Base-by-base conservation (phyloP, 1,139 yeast genomes). In the Pichia sp. region DNA sequence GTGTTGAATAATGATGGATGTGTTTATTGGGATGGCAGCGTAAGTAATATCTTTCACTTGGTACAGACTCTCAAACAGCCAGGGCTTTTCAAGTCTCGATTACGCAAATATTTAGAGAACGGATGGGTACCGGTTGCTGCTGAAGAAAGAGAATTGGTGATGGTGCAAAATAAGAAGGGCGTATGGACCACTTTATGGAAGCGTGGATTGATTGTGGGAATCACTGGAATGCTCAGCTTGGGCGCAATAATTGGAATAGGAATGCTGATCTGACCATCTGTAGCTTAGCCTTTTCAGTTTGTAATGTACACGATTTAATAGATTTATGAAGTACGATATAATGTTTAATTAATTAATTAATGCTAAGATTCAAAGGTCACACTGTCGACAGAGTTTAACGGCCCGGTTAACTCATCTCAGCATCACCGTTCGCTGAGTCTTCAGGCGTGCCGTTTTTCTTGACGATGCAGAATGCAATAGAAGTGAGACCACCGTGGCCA, bases 401-500 rank as follows among this genome's bases (percentile, higher is more conserved):
- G n/a, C n/a, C n/a, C n/a, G n/a, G n/a, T 33, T 21, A 34, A 14
- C 34, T 18, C 44, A 45, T 42, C 30, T 38, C 33, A 10, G 18
- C 19, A 19, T 45, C 48, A 3, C 19, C 30, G 19, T 30, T 32
- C 12, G 29, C 32, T 8, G 36, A 42, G 11, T 39, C 41, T 27
- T 59, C 59, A 30, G 54, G 34, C 6, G 22, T 34, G 15, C 43
- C 43, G n/a, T 34, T 58, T 41, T 60, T 58, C 22, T 63, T 58
- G 22, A 72, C 50, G 27, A 55, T 55, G 5, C 61, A 50, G 42
- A 63, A 69, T 41, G 72, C 75, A 55, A 86, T 63, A 14, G 72
- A 67, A 28, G 81, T 77, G 36, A 81, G 60, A n/a, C 93, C 88
- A 27, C 96, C 96, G 46, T 72, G 64, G 9, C 85, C 73, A 17